Percentiles rank a stretch among this genome's conserved stretches.
Conservation (phyloP, 163 green algal species). For the Volvox carteri region DNA sequence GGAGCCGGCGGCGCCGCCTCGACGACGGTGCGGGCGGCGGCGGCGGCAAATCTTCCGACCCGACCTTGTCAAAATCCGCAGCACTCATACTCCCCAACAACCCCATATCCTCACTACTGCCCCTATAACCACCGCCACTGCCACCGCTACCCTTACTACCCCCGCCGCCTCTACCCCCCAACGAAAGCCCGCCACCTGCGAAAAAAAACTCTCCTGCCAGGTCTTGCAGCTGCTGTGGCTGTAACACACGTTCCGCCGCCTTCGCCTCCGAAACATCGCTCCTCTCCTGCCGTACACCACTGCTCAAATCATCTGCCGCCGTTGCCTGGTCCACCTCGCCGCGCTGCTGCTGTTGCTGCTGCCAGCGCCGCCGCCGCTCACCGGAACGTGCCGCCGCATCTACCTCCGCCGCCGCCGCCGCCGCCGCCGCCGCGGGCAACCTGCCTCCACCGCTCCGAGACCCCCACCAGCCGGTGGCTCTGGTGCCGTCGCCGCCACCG, state of each 20-base stretch:
- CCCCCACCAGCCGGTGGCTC: background rate
- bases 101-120: background rate
- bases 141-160: background rate
- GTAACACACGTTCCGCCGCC: too few species aligned
- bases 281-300: too few species aligned
- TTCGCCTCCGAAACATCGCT: background rate
- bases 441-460: conserved; percentile 11
- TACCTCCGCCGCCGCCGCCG: background rate
- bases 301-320: too few species aligned
- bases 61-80: conserved; percentile 43
- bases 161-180: background rate
- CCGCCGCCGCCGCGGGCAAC: too few species aligned
- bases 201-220: too few species aligned
- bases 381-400: background rate
- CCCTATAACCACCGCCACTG: background rate
- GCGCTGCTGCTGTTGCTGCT: background rate
- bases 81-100: conserved; percentile 29
- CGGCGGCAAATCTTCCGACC: conserved; percentile 39
- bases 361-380: background rate
- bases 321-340: background rate
- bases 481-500: background rate
- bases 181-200: background rate
- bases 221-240: too few species aligned
- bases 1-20: conserved; percentile 4
- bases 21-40: conserved; percentile 19